Evolutionary conservation across 2,329 filamentous ascomycete species (phyloP), one percentile per base, ranked within the genome.

Genomic region (Colletotrichum filicis): DNA sequence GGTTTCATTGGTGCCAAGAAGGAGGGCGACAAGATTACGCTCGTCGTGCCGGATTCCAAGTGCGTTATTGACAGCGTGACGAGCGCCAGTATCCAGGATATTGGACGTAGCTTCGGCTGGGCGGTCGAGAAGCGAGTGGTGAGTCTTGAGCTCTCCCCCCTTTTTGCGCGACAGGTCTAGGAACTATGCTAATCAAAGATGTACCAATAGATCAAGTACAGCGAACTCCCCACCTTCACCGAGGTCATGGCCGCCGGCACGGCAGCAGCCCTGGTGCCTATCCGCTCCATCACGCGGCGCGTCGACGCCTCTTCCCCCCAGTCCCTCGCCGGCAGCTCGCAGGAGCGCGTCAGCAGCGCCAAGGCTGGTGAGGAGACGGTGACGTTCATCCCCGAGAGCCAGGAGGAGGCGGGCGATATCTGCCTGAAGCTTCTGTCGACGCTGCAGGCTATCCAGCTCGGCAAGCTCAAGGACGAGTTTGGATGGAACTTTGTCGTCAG

Each of bases 201-300:
- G 1, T 28, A 16, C n/a, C 26, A 53, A 14, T 76, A 92, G 89
- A 92, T 95, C 82, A 89, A 88, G 83, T 92, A 91, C 80, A 77
- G 82, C 22, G 90, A 92, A 78, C 85, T 92, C 22, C 82, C 85
- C 12, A 76, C 79, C 66, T 90, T 90, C 77, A 81, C 79, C 63
- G 96, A 98, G 83, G 92, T 99, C 65, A 92, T 98, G 83, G 97
- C 96, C 4, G 95, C 95, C 3, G 96, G 96, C 1, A 98, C 96
- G 0, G 96, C 96, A 0, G 96, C 95, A 0, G 94, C 94, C 0
- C 87, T 99, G 66, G 95, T 98, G 3, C 96, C 96, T 1, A 97
- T 98, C 82, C 93, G 93, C 74, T 97, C 94, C 77, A 97, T 98
- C 81, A 97, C 94, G 3, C 91, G 95, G 78, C 89, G 86, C 56